Evolutionary conservation across 768 basidiomycete species (phyloP).

Genomic region (Pulveroboletus sp.): DNA sequence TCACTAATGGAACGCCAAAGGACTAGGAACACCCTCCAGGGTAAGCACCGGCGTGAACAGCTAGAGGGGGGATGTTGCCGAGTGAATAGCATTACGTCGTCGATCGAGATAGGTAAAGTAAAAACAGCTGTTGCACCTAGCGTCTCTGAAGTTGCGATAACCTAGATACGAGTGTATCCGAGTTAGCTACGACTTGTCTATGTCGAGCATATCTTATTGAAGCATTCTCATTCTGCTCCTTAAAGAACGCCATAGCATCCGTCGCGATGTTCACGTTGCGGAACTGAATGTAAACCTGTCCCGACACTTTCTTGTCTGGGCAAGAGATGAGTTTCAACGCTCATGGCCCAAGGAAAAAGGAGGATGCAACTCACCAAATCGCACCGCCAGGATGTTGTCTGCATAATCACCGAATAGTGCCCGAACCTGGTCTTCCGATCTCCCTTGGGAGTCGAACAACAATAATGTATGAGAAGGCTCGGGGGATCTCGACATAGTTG

Average conservation of each 20-base stretch:
- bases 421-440: conserved; percentile 25
- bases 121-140: background rate
- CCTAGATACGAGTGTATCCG: conserved; percentile 18
- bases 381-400: conserved; percentile 25
- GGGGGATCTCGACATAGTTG: background rate
- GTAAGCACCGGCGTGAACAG: background rate
- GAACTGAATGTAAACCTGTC: conserved; percentile 53
- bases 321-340: conserved; percentile 14
- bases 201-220: conserved; percentile 19
- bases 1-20: background rate
- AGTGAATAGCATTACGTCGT: conserved; percentile 2
- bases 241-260: conserved; percentile 41
- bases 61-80: background rate
- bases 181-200: conserved; percentile 1
- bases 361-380: conserved; percentile 20
- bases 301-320: conserved; percentile 30
- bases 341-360: background rate
- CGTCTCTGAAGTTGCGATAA: conserved; percentile 8
- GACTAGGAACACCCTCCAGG: background rate
- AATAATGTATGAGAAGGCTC: conserved; percentile 31
- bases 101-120: background rate
- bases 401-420: conserved; percentile 20
- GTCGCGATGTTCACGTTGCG: conserved; percentile 40
- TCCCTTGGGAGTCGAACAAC: conserved; percentile 23
- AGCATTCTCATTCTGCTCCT: conserved; percentile 13